Evolutionary conservation across 441 rosid species (phyloP).

Genomic region (Bruguiera hainesii): DNA sequence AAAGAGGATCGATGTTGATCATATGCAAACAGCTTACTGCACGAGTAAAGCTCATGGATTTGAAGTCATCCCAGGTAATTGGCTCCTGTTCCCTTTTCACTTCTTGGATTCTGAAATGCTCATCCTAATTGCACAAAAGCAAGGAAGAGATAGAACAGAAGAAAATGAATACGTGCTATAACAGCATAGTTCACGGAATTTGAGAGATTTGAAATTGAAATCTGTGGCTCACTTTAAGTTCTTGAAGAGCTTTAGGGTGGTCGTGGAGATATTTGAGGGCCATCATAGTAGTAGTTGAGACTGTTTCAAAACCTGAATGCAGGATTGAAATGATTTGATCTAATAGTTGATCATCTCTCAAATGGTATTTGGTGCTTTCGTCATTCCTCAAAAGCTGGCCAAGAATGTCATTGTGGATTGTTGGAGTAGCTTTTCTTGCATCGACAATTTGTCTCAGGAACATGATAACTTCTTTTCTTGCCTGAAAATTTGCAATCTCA

Average conservation of each 20-base stretch:
- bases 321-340: conserved; percentile 56
- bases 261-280: conserved; percentile 62
- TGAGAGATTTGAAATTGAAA: background rate
- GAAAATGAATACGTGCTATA: background rate
- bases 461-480: conserved; percentile 37
- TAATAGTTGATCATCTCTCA: conserved; percentile 44
- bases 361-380: conserved; percentile 28
- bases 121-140: conserved; percentile 20
- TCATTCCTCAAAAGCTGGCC: conserved; percentile 40
- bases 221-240: conserved; percentile 42
- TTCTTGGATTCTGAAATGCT: conserved; percentile 30
- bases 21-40: conserved; percentile 28
- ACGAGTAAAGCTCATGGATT: conserved; percentile 41
- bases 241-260: conserved; percentile 46
- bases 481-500: conserved; percentile 27
- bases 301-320: conserved; percentile 61
- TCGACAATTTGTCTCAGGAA: conserved; percentile 35
- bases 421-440: conserved; percentile 44
- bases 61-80: conserved; percentile 33
- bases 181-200: background rate
- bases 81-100: conserved; percentile 27
- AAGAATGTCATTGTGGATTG: conserved; percentile 42
- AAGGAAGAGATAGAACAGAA: background rate
- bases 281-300: conserved; percentile 63
- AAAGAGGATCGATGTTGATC: background rate